Conservation (phyloP, 2,329 filamentous ascomycete genomes). For the Raffaelea arxii region DNA sequence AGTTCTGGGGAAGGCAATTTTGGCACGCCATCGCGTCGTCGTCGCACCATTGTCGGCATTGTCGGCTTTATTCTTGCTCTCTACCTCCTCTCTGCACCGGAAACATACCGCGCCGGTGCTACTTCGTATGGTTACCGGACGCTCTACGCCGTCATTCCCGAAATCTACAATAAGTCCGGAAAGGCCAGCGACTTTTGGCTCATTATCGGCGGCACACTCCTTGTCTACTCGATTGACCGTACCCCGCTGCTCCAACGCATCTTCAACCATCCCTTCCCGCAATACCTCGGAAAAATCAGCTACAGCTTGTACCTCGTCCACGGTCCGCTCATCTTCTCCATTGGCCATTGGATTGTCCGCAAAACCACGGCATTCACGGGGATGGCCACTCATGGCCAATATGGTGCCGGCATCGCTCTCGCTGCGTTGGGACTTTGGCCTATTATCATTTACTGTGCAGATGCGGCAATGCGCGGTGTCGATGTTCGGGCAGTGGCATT, state of each 20-base stretch:
- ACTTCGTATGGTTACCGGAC: conserved; percentile 6
- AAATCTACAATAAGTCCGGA: conserved; percentile 8
- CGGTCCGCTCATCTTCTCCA: conserved; percentile 41
- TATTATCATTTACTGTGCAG: conserved; percentile 42
- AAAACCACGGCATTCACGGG: conserved; percentile 28
- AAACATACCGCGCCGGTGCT: conserved; percentile 9
- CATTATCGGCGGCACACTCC: conserved; percentile 12
- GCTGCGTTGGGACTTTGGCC: conserved; percentile 39
- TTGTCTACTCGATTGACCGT: conserved; percentile 17
- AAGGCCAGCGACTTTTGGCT: conserved; percentile 18
- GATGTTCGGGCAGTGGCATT: conserved; percentile 47
- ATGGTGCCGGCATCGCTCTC: conserved; percentile 36
- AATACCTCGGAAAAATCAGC: conserved; percentile 49
- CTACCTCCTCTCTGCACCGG: conserved; percentile 12
- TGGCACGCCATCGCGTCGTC: too few relatives aligned
- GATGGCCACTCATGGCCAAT: conserved; percentile 29
- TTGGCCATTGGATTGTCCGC: conserved; percentile 29
- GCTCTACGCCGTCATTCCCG: conserved; percentile 12
- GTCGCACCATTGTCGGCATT: neutral
- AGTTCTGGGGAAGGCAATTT: too few relatives aligned
- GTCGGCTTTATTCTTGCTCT: neutral
- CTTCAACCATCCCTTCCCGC: conserved; percentile 17
- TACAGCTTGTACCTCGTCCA: conserved; percentile 55
- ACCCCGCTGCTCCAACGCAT: conserved; percentile 15
- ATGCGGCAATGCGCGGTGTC: conserved; percentile 46